A percentile compares a stretch with the other conserved stretches of the same genome.
Conservation (phyloP, 768 basidiomycete species). For the Coprinopsis cinerea region DNA sequence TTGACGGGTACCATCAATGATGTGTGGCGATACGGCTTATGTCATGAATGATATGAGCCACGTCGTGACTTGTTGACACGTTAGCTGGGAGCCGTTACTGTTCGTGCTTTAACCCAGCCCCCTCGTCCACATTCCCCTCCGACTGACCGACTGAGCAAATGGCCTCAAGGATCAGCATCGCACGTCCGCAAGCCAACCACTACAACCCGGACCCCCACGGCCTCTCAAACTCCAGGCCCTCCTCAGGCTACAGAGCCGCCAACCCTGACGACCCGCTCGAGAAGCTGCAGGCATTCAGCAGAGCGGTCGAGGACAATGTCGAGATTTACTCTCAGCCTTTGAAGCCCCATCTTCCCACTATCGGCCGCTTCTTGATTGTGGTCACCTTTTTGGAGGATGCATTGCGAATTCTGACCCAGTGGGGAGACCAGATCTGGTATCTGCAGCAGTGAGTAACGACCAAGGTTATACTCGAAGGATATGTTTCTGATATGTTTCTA, state of each 20-base stretch:
- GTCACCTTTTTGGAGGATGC: constrained; percentile 99
- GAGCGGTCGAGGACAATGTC: constrained; percentile 83
- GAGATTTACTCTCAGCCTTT: constrained; percentile 92
- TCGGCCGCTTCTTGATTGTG: constrained; percentile 95
- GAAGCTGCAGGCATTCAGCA: constrained; percentile 63
- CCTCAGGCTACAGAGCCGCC: constrained; percentile 71
- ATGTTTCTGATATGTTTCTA: constrained; percentile 26
- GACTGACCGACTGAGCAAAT: too few relatives aligned
- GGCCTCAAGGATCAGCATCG: constrained; percentile 80
- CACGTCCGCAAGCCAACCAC: constrained; percentile 56
- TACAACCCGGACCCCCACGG: constrained; percentile 76
- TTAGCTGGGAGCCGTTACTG: constrained; percentile 21
- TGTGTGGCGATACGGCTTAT: not conserved
- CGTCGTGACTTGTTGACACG: constrained; percentile 44
- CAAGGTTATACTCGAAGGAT: not conserved
- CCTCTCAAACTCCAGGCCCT: constrained; percentile 64
- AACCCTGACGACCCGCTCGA: constrained; percentile 80
- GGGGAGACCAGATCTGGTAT: constrained; percentile 98
- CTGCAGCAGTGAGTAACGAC: constrained; percentile 74
- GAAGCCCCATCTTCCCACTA: constrained; percentile 88
- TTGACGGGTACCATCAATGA: not conserved
- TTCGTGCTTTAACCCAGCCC: constrained; percentile 19
- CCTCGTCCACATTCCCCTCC: too few relatives aligned
- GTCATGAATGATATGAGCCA: constrained; percentile 37
- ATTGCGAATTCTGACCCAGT: constrained; percentile 87